Evolutionary conservation across 1,284 basidiomycete genomes (phyloP).

Genomic region (Rhodotorula mucilaginosa): DNA sequence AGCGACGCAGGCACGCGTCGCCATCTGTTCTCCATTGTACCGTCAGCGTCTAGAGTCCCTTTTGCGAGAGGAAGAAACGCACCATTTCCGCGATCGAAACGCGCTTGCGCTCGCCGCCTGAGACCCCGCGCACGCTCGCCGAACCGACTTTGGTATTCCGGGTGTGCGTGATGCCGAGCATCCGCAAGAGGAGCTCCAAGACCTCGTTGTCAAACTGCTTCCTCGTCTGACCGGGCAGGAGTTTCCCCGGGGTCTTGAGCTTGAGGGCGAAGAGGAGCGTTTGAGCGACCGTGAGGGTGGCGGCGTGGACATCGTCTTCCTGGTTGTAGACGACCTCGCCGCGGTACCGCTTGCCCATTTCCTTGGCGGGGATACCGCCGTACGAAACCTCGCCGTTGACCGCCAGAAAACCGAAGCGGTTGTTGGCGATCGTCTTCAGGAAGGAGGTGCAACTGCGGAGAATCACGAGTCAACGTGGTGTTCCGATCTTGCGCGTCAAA

Average conservation of each 20-base stretch:
- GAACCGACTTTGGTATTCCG: slow-evolving; percentile 53
- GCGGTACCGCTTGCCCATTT: slow-evolving; percentile 57
- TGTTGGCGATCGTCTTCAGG: slow-evolving; percentile 49
- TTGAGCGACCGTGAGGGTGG: slow-evolving; percentile 60
- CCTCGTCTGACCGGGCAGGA: slow-evolving; percentile 54
- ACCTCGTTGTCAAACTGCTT: slow-evolving; percentile 56
- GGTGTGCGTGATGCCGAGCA: slow-evolving; percentile 64
- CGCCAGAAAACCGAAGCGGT: slow-evolving; percentile 47
- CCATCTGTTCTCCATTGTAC: slow-evolving; percentile 13
- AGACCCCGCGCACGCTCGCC: slow-evolving; percentile 34
- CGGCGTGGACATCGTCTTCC: slow-evolving; percentile 59
- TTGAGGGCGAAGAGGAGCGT: slow-evolving; percentile 58
- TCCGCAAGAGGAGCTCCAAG: slow-evolving; percentile 57
- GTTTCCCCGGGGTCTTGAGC: slow-evolving; percentile 57
- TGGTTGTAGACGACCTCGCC: slow-evolving; percentile 64
- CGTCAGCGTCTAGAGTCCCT: not conserved
- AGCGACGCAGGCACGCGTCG: slow-evolving; percentile 38
- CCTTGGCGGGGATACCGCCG: slow-evolving; percentile 56
- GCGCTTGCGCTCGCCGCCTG: slow-evolving; percentile 55
- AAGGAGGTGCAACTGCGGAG: slow-evolving; percentile 47
- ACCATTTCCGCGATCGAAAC: slow-evolving; percentile 63
- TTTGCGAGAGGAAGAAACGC: slow-evolving; percentile 15
- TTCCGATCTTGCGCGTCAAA: not conserved
- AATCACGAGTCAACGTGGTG: no score
- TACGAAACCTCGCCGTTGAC: slow-evolving; percentile 58